phyloP scores from a whole-genome alignment of 2,329 filamentous ascomycete species.

The Chaetomiaceae sp. region DNA sequence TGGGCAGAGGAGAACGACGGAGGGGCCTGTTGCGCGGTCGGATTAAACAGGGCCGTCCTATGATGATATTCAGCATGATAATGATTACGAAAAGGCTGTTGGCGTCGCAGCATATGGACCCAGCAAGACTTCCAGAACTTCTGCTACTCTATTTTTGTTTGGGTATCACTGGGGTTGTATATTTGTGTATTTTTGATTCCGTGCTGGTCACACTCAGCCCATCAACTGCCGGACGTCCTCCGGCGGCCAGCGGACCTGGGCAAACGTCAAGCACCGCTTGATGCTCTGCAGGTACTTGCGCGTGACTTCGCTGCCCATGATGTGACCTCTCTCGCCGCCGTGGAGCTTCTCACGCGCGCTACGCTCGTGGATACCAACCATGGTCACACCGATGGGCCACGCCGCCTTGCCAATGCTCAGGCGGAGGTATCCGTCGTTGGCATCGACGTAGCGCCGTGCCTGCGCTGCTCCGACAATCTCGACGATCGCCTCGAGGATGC shows the following conservation, averaged over 20 bases:
- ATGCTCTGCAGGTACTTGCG: constrained; percentile 97
- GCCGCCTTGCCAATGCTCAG: constrained; percentile 94
- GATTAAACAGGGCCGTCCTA: neutral
- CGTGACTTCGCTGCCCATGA: constrained; percentile 94
- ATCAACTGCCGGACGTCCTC: constrained; percentile 90
- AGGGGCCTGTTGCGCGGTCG: neutral
- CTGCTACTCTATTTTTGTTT: neutral
- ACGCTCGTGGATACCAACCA: constrained; percentile 99
- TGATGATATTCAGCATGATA: neutral
- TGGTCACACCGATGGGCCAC: constrained; percentile 98
- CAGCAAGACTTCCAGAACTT: no score
- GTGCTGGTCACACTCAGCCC: constrained; percentile 55
- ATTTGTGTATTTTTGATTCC: neutral
- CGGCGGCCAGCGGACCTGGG: constrained; percentile 93
- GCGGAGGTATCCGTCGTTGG: constrained; percentile 89
- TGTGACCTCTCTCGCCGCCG: constrained; percentile 81
- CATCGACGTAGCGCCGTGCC: constrained; percentile 86
- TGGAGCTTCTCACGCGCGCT: constrained; percentile 94
- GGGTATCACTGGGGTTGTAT: constrained; percentile 19
- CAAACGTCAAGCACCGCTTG: constrained; percentile 93
- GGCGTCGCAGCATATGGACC: neutral
- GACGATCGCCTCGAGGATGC: constrained; percentile 73
- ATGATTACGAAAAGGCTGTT: neutral
- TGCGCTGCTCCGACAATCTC: constrained; percentile 92
- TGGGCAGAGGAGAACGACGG: neutral